Base-by-base conservation (phyloP, 768 basidiomycete species). In the Lentinula sp. region DNA sequence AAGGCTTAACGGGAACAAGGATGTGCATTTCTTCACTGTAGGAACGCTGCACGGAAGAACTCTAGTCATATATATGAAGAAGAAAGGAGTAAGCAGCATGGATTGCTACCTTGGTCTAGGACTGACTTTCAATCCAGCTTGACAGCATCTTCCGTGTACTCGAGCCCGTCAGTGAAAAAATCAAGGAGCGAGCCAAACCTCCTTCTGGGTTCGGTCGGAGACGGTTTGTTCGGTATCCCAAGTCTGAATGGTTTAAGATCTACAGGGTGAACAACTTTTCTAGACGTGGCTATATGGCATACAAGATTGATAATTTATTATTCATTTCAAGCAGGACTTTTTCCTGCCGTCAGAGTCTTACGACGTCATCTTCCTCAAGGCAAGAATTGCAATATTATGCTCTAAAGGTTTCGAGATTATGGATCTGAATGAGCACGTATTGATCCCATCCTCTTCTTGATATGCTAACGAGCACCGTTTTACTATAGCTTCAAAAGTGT, bases 361-460 rank as follows among this genome's bases (percentile, higher is more conserved):
- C 64, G 91, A 94, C 68, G 78, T 98, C 43, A 86, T 94, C 63
- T 98, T 98, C 81, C 77, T 98, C 59, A 95, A 95, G 70, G 91
- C 91, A 8, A 91, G 90, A 74, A 91, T 99, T 64, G 95, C 91
- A 3, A 91, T 99, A 59, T 81, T 98, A 36, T 96, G 95, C 66
- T 86, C 91, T 0, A 92, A 91, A 69, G 95, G 95, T 41, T 98
- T 98, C 67, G 95, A 98, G 72, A 96, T 98, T 67, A 97, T 99
- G 91, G 93, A 98, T 67, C 81, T 98, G 43, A 85, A 86, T n/a
- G 93, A 96, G 91, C 95, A 76, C 37, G 91, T 72, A 23, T 7
- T 46, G 15, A 50, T 54, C 33, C 9, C 15, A n/a, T 49, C 45
- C 33, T 86, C 85, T 71, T 83, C 78, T 89, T 28, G 87, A 87